Conservation (phyloP, 192 early-diverging fungal species). For the Mortierella hygrophila region DNA sequence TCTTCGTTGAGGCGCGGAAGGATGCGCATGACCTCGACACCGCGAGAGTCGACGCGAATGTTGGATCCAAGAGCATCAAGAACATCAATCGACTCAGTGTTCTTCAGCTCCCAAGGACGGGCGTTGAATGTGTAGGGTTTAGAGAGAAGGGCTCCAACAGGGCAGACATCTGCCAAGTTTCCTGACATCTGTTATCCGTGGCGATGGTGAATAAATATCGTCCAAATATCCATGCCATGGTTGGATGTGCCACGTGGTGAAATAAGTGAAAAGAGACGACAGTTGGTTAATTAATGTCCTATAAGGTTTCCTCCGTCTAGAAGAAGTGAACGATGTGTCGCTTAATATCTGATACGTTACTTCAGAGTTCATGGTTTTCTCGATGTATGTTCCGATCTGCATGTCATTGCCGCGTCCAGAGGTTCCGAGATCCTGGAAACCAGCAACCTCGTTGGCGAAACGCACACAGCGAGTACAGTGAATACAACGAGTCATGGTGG, state of each 20-base stretch:
- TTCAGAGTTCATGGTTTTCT: constrained; percentile 88
- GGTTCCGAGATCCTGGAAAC: constrained; percentile 94
- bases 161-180: constrained; percentile 98
- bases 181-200: constrained; percentile 79
- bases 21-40: constrained; percentile 97
- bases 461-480: constrained; percentile 99
- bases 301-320: not conserved
- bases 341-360: constrained; percentile 22
- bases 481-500: constrained; percentile 98
- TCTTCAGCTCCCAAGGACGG: constrained; percentile 97
- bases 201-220: not conserved
- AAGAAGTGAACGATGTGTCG: not conserved
- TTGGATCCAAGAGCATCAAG: constrained; percentile 95
- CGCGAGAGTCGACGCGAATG: constrained; percentile 96
- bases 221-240: not conserved
- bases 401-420: constrained; percentile 96
- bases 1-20: constrained; percentile 96
- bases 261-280: not conserved
- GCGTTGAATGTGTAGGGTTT: constrained; percentile 96
- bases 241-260: too few relatives aligned
- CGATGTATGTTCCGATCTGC: constrained; percentile 98
- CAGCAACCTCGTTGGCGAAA: constrained; percentile 98
- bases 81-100: constrained; percentile 96
- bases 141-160: constrained; percentile 97
- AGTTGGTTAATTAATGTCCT: not conserved